These are phyloP conservation scores for Cercophora scortea DNA, from an alignment of 495 filamentous ascomycete species.

Conservation along the genomic window DNA sequence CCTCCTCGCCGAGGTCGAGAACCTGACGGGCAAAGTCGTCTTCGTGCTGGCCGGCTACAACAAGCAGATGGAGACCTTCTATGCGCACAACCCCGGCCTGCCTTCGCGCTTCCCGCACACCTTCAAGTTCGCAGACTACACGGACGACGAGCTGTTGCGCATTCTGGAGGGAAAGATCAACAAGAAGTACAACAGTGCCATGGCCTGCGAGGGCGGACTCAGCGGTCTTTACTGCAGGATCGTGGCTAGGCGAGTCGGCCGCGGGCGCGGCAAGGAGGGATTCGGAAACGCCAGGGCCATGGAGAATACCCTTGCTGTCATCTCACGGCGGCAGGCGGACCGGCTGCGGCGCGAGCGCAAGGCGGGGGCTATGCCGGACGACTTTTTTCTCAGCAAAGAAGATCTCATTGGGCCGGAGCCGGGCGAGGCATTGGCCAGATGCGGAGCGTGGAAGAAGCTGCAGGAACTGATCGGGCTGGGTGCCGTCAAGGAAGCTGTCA, in stretches of 20 bases:
- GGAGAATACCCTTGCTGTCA: slow-evolving; percentile 49
- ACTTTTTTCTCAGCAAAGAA: slow-evolving; percentile 46
- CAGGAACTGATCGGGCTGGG: slow-evolving; percentile 52
- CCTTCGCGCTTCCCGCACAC: slow-evolving; percentile 61
- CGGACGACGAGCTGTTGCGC: slow-evolving; percentile 54
- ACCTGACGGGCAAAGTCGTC: slow-evolving; percentile 63
- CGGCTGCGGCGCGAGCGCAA: slow-evolving; percentile 37
- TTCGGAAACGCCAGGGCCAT: slow-evolving; percentile 69
- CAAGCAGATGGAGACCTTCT: slow-evolving; percentile 74
- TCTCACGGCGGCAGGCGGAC: slow-evolving; percentile 51
- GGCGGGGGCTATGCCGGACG: slow-evolving; percentile 27
- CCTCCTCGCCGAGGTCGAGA: slow-evolving; percentile 68
- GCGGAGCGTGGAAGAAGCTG: slow-evolving; percentile 51
- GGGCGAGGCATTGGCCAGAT: slow-evolving; percentile 37
- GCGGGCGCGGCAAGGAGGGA: slow-evolving; percentile 53
- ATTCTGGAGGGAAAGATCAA: slow-evolving; percentile 46
- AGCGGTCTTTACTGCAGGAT: slow-evolving; percentile 61
- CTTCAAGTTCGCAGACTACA: slow-evolving; percentile 63
- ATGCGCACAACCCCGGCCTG: slow-evolving; percentile 68
- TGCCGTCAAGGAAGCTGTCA: slow-evolving; percentile 55
- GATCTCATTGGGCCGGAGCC: slow-evolving; percentile 65
- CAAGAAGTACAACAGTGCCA: slow-evolving; percentile 38
- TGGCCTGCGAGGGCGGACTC: slow-evolving; percentile 53
- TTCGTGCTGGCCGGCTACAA: slow-evolving; percentile 74
- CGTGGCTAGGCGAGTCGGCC: slow-evolving; percentile 51